Evolutionary conservation across 108 stramenopile species (phyloP), one percentile per base, ranked within the genome.

Genomic region (Nannochloropsis oceanica): DNA sequence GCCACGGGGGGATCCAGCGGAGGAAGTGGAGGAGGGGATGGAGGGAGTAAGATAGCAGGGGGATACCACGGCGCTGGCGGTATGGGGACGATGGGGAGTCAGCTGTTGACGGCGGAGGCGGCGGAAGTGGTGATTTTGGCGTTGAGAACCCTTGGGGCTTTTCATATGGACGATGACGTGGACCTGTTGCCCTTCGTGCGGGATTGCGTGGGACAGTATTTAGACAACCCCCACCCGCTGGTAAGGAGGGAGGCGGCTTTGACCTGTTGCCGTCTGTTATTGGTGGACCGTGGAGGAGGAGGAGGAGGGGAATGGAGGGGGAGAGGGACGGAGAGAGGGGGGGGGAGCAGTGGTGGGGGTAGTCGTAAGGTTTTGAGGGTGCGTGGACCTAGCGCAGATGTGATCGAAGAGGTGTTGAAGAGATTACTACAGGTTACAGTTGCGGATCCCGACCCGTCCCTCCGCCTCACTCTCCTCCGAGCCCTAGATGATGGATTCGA

Each of bases 401-500:
- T 95, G 81, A 91, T 95, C 44, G 96, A 96, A 87, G 93, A 94
- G 79, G 93, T 95, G 18, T 89, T 97, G 22, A 89, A 88, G n/a
- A 91, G 90, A 12, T 89, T 97, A 25, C 86, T 97, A 20, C 86
- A 90, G 82, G 93, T 95, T 7, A 92, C 93, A 13, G 92, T 97
- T 9, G 93, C 95, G 14, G 98, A 99, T 92, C 87, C 89, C 11
- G 93, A 94, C 10, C 91, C 94, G 2, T 89, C 88, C 43, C 93
- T 97, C n/a, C 94, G 97, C 24, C 88, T 93, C 20, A 93, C 94
- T 79, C 93, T 97, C 27, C 93, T 98, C 43, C 86, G 90, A 20
- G 94, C 93, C 34, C 89, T 98, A 42, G 94, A 95, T 87, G 82
- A 87, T 24, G 82, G 95, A 25, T 97, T 97, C 84, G 97, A 97